A percentile compares a stretch with the other conserved stretches of the same genome.
These are phyloP conservation scores for Kwoniella heveanensis DNA, from an alignment of 768 basidiomycete genomes.

Conservation along the genomic window DNA sequence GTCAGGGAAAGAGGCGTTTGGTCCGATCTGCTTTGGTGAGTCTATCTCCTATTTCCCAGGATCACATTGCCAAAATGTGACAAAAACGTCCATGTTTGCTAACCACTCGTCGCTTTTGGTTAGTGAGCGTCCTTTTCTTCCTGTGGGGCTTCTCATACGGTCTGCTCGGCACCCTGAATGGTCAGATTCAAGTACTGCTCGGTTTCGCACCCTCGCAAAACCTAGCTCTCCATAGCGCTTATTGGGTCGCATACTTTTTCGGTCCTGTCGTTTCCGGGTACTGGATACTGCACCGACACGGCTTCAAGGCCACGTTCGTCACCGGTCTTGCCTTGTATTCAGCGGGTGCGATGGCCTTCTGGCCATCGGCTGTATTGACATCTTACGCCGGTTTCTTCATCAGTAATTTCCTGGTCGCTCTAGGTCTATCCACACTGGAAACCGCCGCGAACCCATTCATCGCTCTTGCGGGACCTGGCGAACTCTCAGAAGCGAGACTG, in stretches of 20 bases:
- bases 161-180: conserved; percentile 51
- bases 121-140: conserved; percentile 51
- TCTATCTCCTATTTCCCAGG: background rate
- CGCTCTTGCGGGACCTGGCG: conserved; percentile 51
- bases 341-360: conserved; percentile 51
- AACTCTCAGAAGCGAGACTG: conserved; percentile 47
- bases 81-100: no score
- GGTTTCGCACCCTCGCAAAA: conserved; percentile 32
- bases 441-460: conserved; percentile 53
- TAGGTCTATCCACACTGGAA: conserved; percentile 48
- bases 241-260: conserved; percentile 48
- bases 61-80: no score
- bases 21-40: conserved; percentile 49
- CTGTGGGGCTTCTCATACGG: conserved; percentile 55
- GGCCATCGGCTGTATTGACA: conserved; percentile 48
- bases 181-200: conserved; percentile 40
- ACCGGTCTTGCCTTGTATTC: conserved; percentile 49
- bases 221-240: conserved; percentile 46
- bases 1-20: conserved; percentile 43
- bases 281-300: conserved; percentile 39
- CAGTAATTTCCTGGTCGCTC: conserved; percentile 49
- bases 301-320: conserved; percentile 54
- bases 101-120: background rate
- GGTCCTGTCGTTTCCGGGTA: conserved; percentile 48
- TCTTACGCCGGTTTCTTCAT: conserved; percentile 51